Percentiles rank a stretch among this genome's conserved stretches.
Conservation (phyloP, 352 stramenopile species). For the Phytophthora vignae region DNA sequence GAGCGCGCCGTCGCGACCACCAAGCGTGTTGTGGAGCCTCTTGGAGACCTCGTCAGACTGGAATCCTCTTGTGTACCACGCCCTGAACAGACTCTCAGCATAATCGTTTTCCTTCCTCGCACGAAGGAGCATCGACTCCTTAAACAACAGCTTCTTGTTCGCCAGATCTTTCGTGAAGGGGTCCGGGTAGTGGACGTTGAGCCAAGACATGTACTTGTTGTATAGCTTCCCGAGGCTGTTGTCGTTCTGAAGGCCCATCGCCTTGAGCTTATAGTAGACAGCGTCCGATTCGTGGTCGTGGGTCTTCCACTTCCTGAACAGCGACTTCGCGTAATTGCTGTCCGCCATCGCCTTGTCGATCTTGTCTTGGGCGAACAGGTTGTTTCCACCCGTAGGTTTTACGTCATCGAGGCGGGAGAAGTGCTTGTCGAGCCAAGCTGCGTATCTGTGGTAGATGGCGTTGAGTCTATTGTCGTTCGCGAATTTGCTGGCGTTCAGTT, state of each 20-base stretch:
- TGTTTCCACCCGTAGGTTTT: neutral
- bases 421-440: neutral
- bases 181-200: slow-evolving; percentile 4
- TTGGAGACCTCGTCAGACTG: neutral
- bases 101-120: neutral
- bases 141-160: neutral
- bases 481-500: neutral
- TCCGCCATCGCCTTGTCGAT: neutral
- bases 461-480: neutral
- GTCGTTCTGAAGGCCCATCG: neutral
- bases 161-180: neutral
- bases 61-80: slow-evolving; percentile 1
- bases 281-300: neutral
- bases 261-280: neutral
- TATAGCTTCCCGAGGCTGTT: neutral
- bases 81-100: slow-evolving; percentile 1
- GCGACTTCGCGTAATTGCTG: neutral
- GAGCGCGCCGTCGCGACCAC: neutral
- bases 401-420: neutral
- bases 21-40: neutral
- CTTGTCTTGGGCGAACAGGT: slow-evolving; percentile 5
- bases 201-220: slow-evolving; percentile 1
- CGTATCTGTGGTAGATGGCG: neutral
- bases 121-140: neutral
- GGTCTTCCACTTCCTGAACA: slow-evolving; percentile 1